Evolutionary conservation across 441 rosid genomes (phyloP), one percentile per base, ranked within the genome.

Genomic region (Euphorbia schlechtendalii): DNA sequence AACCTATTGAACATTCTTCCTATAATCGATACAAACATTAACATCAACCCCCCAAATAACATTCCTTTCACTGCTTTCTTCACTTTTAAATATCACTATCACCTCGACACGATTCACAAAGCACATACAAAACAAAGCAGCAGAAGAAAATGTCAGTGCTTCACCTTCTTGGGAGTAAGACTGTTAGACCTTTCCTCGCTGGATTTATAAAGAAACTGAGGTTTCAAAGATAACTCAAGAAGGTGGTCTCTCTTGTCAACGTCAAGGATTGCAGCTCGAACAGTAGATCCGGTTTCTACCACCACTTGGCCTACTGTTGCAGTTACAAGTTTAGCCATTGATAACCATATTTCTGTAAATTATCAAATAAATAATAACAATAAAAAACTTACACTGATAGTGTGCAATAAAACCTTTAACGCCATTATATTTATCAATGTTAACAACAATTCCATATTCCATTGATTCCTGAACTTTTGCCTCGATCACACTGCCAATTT

Each of bases 181-280:
- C 69, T 71, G 66, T 60, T 73, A 61, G 81, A 75, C 55, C 62
- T 83, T 68, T 81, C 77, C 66, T 71, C 81, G 15, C 56, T 67
- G 30, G 69, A 64, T 67, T 74, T 85, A 41, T 73, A 74, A 46
- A 84, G 71, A 65, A 94, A 83, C 78, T 86, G 91, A 46, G 79
- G 88, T 74, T 83, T 94, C 63, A 91, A 76, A 69, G 99, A 89
- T 74, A 94, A 81, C 78, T 94, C 99, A 70, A 91, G 83, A 69
- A 94, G 90, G 71, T 71, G 81, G 70, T 89, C 99, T 61, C 83
- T 78, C 84, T 78, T 89, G 63, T 90, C 80, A 77, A 91, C 78
- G 74, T 91, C 99, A 43, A 95, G 95, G 78, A 95, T 92, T 27
- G 72, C 83, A 68, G 91, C 97, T 63, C 45, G 83, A 83, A 95